phyloP scores from a whole-genome alignment of 2,329 filamentous ascomycete genomes.

The Botryosphaeria dothidea region DNA sequence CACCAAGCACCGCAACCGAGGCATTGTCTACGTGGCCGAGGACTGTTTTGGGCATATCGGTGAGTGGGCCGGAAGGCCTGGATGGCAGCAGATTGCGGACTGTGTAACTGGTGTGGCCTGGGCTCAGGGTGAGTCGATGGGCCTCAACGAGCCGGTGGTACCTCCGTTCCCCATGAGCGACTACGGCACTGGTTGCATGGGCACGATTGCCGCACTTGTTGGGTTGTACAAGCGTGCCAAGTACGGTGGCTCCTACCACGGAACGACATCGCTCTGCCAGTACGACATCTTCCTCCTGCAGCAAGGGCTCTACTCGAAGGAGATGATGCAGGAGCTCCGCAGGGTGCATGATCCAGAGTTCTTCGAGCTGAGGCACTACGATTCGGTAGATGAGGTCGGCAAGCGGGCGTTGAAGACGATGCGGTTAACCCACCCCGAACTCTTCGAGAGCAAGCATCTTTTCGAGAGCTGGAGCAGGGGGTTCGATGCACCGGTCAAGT shows the following conservation, averaged over 20 bases:
- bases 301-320: slow-evolving; percentile 57
- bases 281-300: slow-evolving; percentile 68
- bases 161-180: slow-evolving; percentile 62
- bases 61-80: slow-evolving; percentile 64
- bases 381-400: slow-evolving; percentile 67
- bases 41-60: slow-evolving; percentile 69
- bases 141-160: slow-evolving; percentile 62
- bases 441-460: slow-evolving; percentile 53
- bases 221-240: slow-evolving; percentile 65
- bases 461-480: slow-evolving; percentile 52
- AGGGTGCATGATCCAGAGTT: slow-evolving; percentile 54
- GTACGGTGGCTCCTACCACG: slow-evolving; percentile 66
- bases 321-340: slow-evolving; percentile 56
- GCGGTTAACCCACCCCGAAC: slow-evolving; percentile 53
- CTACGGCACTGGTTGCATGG: slow-evolving; percentile 73
- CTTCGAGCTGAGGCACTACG: slow-evolving; percentile 58
- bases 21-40: slow-evolving; percentile 68
- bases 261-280: slow-evolving; percentile 64
- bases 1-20: slow-evolving; percentile 57
- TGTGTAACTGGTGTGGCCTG: slow-evolving; percentile 62
- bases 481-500: slow-evolving; percentile 48
- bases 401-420: slow-evolving; percentile 59
- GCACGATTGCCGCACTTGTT: slow-evolving; percentile 65
- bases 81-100: slow-evolving; percentile 74
- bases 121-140: slow-evolving; percentile 65